These are phyloP conservation scores for Leishmania guyanensis DNA, from an alignment of 208 protist genomes.

Conservation along the genomic window DNA sequence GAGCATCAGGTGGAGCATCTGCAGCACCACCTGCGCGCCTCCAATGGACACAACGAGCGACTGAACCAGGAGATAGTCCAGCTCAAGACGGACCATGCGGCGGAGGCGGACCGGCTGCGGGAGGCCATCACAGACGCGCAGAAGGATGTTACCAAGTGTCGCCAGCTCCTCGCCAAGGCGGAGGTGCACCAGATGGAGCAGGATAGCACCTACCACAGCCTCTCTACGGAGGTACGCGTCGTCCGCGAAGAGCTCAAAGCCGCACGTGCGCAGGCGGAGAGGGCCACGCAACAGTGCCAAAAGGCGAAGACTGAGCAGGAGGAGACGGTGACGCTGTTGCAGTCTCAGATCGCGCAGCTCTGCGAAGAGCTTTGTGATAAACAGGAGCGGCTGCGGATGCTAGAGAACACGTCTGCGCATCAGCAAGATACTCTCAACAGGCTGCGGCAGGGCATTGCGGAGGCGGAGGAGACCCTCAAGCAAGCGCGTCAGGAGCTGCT, in stretches of 20 bases:
- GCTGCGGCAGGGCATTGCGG: constrained; percentile 30
- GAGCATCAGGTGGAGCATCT: constrained; percentile 46
- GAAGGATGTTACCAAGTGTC: constrained; percentile 55
- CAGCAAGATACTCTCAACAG: constrained; percentile 36
- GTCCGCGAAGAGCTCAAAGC: constrained; percentile 39
- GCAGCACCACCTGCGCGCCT: constrained; percentile 39
- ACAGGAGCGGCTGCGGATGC: constrained; percentile 33
- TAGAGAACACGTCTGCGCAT: constrained; percentile 35
- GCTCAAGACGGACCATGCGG: constrained; percentile 46
- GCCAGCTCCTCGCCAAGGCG: constrained; percentile 49
- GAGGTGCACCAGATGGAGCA: constrained; percentile 44
- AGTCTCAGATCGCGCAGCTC: constrained; percentile 50
- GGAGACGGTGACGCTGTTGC: constrained; percentile 42
- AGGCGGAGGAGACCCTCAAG: constrained; percentile 33
- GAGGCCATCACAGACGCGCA: constrained; percentile 41
- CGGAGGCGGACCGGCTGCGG: constrained; percentile 45
- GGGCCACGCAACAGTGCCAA: constrained; percentile 28
- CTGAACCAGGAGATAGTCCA: constrained; percentile 53
- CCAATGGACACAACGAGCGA: constrained; percentile 59
- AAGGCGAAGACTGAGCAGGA: constrained; percentile 44
- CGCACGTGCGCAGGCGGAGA: constrained; percentile 27
- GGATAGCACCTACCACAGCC: constrained; percentile 31
- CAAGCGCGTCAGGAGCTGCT: constrained; percentile 39
- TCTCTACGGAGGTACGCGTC: constrained; percentile 24
- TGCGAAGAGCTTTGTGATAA: constrained; percentile 46